These are phyloP conservation scores for Arabis alpina DNA, from an alignment of 345 rosid species.

Conservation along the genomic window DNA sequence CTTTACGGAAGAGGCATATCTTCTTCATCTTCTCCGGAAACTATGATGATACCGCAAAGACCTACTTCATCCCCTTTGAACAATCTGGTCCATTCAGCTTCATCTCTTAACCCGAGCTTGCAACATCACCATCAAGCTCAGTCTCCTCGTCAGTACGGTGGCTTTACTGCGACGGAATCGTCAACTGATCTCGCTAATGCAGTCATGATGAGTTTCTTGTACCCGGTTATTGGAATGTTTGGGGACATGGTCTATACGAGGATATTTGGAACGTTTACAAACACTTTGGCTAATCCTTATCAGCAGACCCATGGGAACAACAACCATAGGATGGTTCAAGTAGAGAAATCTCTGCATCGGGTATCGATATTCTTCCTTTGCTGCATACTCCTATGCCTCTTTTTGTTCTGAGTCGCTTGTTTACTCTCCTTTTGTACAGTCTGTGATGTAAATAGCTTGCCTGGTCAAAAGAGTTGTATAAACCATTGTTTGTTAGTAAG, in stretches of 20 bases:
- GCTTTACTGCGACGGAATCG: constrained; percentile 38
- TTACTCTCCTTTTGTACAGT: constrained; percentile 8
- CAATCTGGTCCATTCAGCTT: constrained; percentile 26
- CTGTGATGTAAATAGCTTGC: constrained; percentile 30
- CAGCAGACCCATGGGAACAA: constrained; percentile 48
- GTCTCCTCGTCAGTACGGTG: constrained; percentile 38
- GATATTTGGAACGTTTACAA: constrained; percentile 52
- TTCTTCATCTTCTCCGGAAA: constrained; percentile 45
- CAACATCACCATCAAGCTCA: constrained; percentile 21
- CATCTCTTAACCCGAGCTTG: constrained; percentile 31
- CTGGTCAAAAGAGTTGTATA: neutral
- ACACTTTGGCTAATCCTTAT: constrained; percentile 49
- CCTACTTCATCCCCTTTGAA: constrained; percentile 51
- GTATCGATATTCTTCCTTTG: constrained; percentile 72
- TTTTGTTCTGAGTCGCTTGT: constrained; percentile 56
- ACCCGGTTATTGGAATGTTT: constrained; percentile 56
- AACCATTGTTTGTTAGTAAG: no score
- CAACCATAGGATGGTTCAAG: constrained; percentile 58
- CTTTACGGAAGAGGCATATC: constrained; percentile 75
- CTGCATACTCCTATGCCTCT: constrained; percentile 73
- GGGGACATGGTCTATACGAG: constrained; percentile 63
- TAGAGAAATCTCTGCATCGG: constrained; percentile 69
- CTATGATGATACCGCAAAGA: constrained; percentile 58
- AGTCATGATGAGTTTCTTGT: constrained; percentile 48
- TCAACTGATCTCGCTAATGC: constrained; percentile 50